phyloP scores from a whole-genome alignment of 352 stramenopile genomes.

The Peronospora destructor region DNA sequence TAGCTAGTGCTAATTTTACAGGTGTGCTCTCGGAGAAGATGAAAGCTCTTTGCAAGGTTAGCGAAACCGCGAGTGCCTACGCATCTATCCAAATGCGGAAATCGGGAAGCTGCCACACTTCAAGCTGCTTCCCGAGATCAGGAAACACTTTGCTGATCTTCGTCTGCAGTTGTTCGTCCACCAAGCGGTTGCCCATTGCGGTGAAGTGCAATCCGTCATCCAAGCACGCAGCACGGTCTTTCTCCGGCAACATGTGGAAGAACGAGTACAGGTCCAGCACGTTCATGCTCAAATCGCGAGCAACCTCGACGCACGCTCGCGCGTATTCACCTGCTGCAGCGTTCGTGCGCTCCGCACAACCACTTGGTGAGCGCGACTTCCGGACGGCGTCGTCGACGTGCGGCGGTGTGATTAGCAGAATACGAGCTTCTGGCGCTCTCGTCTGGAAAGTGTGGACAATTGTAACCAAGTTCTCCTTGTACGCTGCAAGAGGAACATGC shows the following conservation, averaged over 20 bases:
- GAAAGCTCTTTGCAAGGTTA: too few species aligned
- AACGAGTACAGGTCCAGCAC: constrained; percentile 44
- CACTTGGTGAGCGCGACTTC: constrained; percentile 5
- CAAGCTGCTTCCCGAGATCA: constrained; percentile 19
- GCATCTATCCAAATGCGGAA: constrained; percentile 25
- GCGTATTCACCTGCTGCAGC: constrained; percentile 37
- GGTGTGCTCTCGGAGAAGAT: too few species aligned
- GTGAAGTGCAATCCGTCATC: constrained; percentile 54
- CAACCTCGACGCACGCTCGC: constrained; percentile 34
- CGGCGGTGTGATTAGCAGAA: constrained; percentile 55
- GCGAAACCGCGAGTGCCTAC: too few species aligned
- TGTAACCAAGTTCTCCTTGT: constrained; percentile 32
- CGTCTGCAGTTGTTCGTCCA: constrained; percentile 32
- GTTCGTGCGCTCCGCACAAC: constrained; percentile 39
- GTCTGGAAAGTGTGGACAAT: constrained; percentile 25
- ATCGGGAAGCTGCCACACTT: constrained; percentile 32
- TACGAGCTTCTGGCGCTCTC: constrained; percentile 19
- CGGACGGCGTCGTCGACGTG: constrained; percentile 40
- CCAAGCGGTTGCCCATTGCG: constrained; percentile 38
- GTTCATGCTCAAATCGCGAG: constrained; percentile 16
- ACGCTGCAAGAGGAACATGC: constrained; percentile 46
- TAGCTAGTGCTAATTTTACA: too few species aligned
- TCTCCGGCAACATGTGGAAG: constrained; percentile 34
- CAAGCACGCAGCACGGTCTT: constrained; percentile 29
- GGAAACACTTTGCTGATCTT: constrained; percentile 31